Percentiles rank a stretch among this genome's conserved stretches.
phyloP scores from a whole-genome alignment of 2,329 filamentous ascomycete genomes.

The Hypoxylon sp. region DNA sequence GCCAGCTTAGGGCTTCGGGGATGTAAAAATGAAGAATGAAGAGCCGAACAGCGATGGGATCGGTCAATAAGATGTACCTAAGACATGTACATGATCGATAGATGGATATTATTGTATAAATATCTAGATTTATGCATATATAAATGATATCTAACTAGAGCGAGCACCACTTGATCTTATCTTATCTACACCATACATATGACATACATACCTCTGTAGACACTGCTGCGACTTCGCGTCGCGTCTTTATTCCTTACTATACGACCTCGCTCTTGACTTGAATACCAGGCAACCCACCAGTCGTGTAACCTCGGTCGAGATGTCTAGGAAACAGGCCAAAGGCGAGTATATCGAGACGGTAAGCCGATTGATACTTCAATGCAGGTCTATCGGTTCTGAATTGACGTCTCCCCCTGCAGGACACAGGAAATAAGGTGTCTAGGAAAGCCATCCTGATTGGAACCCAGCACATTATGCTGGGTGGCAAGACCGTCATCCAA shows the following conservation, averaged over 20 bases:
- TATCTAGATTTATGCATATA: not conserved
- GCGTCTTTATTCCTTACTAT: not conserved
- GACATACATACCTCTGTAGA: not conserved
- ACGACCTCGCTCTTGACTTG: not conserved
- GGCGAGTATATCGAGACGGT: conserved; percentile 98
- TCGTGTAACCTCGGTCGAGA: conserved; percentile 55
- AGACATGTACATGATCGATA: not conserved
- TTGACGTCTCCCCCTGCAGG: conserved; percentile 63
- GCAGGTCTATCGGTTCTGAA: not conserved
- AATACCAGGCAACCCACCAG: not conserved
- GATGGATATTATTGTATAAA: not conserved
- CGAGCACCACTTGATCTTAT: not conserved
- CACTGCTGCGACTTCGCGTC: not conserved
- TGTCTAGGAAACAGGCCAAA: conserved; percentile 83
- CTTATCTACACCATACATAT: not conserved
- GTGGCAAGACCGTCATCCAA: conserved; percentile 95
- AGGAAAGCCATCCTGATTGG: conserved; percentile 92
- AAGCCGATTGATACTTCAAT: conserved; percentile 49
- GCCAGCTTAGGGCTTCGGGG: not conserved
- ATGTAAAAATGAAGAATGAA: not conserved
- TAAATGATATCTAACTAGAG: not conserved
- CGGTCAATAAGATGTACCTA: no score
- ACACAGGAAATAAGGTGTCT: conserved; percentile 98
- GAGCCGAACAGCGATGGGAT: no score
- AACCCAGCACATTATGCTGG: conserved; percentile 97